Percentiles rank a stretch among this genome's conserved stretches.
Evolutionary conservation across 1,139 yeast species (phyloP).

Genomic region (Candida gigantensis): DNA sequence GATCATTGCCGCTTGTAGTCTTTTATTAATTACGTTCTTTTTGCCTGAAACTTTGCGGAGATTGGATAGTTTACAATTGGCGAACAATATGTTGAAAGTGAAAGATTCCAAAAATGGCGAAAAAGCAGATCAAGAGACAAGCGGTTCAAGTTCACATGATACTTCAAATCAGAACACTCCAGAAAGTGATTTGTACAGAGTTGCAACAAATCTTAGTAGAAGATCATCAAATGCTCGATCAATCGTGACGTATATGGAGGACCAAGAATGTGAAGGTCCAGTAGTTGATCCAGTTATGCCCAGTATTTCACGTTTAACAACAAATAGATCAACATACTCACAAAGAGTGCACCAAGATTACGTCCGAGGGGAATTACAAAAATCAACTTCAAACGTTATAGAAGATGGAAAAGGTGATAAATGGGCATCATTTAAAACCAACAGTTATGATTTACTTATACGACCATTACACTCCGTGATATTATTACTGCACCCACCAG

Average conservation of each 20-base stretch:
- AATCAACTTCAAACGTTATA: constrained; percentile 16
- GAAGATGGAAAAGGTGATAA: constrained; percentile 10
- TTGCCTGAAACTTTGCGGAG: constrained; percentile 76
- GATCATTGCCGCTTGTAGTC: constrained; percentile 60
- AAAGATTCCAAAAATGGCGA: constrained; percentile 23
- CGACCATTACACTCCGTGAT: constrained; percentile 53
- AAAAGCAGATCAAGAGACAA: constrained; percentile 12
- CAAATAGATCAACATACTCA: constrained; percentile 38
- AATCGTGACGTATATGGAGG: constrained; percentile 5
- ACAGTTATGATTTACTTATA: constrained; percentile 41
- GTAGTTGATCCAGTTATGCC: constrained; percentile 44
- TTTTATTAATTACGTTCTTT: constrained; percentile 49
- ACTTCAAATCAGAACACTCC: neutral
- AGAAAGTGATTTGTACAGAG: constrained; percentile 14
- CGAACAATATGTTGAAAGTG: constrained; percentile 36
- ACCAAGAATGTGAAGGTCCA: constrained; percentile 27
- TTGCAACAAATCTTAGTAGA: constrained; percentile 17
- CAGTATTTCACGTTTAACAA: constrained; percentile 34
- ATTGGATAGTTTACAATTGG: constrained; percentile 52
- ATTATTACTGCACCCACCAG: constrained; percentile 71
- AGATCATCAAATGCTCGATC: constrained; percentile 10
- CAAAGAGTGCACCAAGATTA: constrained; percentile 28
- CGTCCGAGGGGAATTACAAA: constrained; percentile 23
- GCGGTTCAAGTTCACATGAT: neutral
- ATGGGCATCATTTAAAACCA: constrained; percentile 19